Evolutionary conservation across 169 alveolate genomes (phyloP).

Genomic region (Eimeria tenella): DNA sequence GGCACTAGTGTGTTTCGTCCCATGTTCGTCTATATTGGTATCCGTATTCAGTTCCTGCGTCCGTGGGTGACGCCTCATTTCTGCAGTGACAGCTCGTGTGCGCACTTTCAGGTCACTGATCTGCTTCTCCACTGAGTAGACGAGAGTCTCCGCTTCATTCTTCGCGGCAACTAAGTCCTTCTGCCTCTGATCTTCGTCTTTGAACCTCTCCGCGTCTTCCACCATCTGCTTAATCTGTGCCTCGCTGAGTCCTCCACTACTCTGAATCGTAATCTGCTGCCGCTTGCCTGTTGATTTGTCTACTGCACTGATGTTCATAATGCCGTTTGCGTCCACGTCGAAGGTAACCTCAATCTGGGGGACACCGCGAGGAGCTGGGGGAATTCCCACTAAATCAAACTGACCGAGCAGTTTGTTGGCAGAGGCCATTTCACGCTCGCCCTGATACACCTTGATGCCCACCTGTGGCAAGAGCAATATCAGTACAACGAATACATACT

Average conservation of each 20-base stretch:
- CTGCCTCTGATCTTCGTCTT: conserved; percentile 95
- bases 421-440: conserved; percentile 99
- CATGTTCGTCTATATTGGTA: too few relatives aligned
- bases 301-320: conserved; percentile 97
- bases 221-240: conserved; percentile 97
- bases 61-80: too few relatives aligned
- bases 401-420: conserved; percentile 98
- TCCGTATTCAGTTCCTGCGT: too few relatives aligned
- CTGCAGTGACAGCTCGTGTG: background rate
- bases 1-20: too few relatives aligned
- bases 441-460: conserved; percentile 99
- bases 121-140: conserved; percentile 94
- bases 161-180: conserved; percentile 95
- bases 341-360: conserved; percentile 91
- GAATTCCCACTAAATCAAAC: conserved; percentile 98
- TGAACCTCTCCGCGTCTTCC: conserved; percentile 96
- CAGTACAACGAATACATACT: background rate
- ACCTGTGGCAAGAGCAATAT: conserved; percentile 84
- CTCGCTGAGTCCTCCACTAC: conserved; percentile 97
- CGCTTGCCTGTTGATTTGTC: conserved; percentile 98
- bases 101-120: conserved; percentile 88
- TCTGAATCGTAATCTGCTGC: conserved; percentile 96
- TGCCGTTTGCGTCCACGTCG: conserved; percentile 99
- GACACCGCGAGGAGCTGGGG: conserved; percentile 99
- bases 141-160: conserved; percentile 95